These are phyloP conservation scores for Amphibolis antarctica DNA, from an alignment of 106 monocot species.

Conservation along the genomic window DNA sequence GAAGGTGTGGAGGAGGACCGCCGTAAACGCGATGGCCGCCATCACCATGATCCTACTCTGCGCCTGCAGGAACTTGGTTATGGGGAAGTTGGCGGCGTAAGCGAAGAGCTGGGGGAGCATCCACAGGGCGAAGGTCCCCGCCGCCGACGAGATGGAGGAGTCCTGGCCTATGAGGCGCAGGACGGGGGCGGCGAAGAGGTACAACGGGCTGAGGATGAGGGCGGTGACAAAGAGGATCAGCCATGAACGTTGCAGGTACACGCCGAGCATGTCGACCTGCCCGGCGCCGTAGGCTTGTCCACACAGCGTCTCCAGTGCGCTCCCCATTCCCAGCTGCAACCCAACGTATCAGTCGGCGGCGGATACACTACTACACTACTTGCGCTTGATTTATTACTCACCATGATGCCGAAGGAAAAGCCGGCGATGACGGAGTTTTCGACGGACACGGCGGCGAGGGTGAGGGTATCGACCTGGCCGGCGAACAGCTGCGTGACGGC, in stretches of 20 bases:
- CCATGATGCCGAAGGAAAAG: slow-evolving; percentile 33
- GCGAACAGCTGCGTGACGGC: slow-evolving; percentile 22
- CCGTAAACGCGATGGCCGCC: slow-evolving; percentile 5
- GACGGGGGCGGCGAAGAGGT: slow-evolving; percentile 4
- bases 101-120: slow-evolving; percentile 23
- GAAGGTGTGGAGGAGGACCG: slow-evolving; percentile 2
- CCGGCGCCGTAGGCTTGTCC: slow-evolving; percentile 24
- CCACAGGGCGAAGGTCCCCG: slow-evolving; percentile 6
- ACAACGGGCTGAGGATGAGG: slow-evolving; percentile 8
- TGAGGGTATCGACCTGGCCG: slow-evolving; percentile 31
- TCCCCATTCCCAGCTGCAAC: slow-evolving; percentile 20
- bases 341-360: too few relatives aligned
- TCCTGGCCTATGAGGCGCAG: slow-evolving; percentile 8
- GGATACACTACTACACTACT: not conserved
- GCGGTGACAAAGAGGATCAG: slow-evolving; percentile 10
- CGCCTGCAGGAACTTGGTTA: slow-evolving; percentile 23
- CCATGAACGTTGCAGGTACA: slow-evolving; percentile 29
- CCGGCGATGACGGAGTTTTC: slow-evolving; percentile 32
- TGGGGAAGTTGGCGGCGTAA: slow-evolving; percentile 19
- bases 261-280: slow-evolving; percentile 20
- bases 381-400: too few relatives aligned
- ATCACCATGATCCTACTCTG: slow-evolving; percentile 15
- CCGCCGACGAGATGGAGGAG: not conserved
- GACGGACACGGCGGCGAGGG: slow-evolving; percentile 31
- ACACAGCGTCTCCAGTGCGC: slow-evolving; percentile 25